A percentile compares a stretch with the other conserved stretches of the same genome.
These are phyloP conservation scores for Dictyostelium intermedium DNA, from an alignment of 78 protist species.

Conservation along the genomic window DNA sequence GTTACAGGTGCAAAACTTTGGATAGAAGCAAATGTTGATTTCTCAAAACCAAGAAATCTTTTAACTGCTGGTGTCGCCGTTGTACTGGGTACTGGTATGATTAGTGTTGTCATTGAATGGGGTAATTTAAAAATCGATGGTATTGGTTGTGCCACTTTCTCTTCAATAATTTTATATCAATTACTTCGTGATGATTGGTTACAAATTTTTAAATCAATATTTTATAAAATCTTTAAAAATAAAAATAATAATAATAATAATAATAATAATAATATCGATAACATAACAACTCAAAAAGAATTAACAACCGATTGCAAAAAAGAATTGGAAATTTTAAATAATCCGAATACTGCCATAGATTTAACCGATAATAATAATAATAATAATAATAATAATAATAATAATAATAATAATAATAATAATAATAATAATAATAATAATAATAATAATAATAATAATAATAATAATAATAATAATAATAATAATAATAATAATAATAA, in stretches of 20 bases:
- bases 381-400: neutral
- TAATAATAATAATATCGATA: no score
- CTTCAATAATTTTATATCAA: constrained; percentile 32
- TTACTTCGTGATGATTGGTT: constrained; percentile 44
- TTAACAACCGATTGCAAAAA: neutral
- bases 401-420: no score
- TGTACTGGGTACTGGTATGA: constrained; percentile 46
- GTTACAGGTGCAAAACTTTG: constrained; percentile 27
- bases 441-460: no score
- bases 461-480: no score
- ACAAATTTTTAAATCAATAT: neutral
- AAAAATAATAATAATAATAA: neutral
- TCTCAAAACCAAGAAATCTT: constrained; percentile 15
- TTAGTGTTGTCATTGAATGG: neutral
- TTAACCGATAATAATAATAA: neutral
- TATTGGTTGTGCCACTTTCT: constrained; percentile 17
- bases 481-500: no score
- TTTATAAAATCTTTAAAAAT: neutral
- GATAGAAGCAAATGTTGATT: constrained; percentile 5
- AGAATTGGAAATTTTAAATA: neutral
- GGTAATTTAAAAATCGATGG: constrained; percentile 32
- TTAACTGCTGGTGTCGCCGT: constrained; percentile 34
- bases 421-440: no score
- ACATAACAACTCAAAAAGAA: neutral
- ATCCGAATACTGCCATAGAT: neutral